Percentiles rank a stretch among this genome's conserved stretches.
These are phyloP conservation scores for Curvularia sp. DNA, from an alignment of 2,329 filamentous ascomycete species.

Conservation along the genomic window DNA sequence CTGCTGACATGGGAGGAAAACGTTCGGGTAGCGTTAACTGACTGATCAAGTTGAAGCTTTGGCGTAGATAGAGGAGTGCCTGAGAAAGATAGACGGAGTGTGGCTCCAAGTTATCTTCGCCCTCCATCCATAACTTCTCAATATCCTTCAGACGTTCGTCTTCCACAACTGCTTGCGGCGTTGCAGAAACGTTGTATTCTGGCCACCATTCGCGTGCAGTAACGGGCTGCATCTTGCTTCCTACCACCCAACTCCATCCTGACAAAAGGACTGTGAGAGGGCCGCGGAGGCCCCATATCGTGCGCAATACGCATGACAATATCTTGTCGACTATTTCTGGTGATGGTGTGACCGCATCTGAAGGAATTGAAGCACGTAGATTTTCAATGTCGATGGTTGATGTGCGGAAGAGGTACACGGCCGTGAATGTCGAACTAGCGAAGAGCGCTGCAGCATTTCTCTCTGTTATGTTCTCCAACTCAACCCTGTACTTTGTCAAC, in stretches of 20 bases:
- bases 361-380: slow-evolving; percentile 34
- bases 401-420: slow-evolving; percentile 47
- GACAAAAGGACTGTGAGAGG: slow-evolving; percentile 41
- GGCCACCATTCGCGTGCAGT: slow-evolving; percentile 48
- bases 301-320: slow-evolving; percentile 34
- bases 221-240: slow-evolving; percentile 38
- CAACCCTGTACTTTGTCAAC: slow-evolving; percentile 36
- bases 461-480: slow-evolving; percentile 48
- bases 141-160: slow-evolving; percentile 37
- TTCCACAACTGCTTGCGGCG: slow-evolving; percentile 37
- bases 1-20: slow-evolving; percentile 37
- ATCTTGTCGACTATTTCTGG: slow-evolving; percentile 37
- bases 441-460: slow-evolving; percentile 55
- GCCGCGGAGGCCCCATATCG: slow-evolving; percentile 43
- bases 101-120: slow-evolving; percentile 17
- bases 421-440: slow-evolving; percentile 43
- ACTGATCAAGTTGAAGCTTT: slow-evolving; percentile 42
- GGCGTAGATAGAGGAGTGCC: slow-evolving; percentile 38
- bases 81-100: slow-evolving; percentile 29
- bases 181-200: slow-evolving; percentile 28
- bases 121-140: slow-evolving; percentile 36
- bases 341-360: slow-evolving; percentile 26
- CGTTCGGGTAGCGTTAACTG: slow-evolving; percentile 37
- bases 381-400: slow-evolving; percentile 43
- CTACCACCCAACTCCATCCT: slow-evolving; percentile 43